Percentiles rank a stretch among this genome's conserved stretches.
phyloP scores from a whole-genome alignment of 345 rosid genomes.

The Hibiscus trionum region DNA sequence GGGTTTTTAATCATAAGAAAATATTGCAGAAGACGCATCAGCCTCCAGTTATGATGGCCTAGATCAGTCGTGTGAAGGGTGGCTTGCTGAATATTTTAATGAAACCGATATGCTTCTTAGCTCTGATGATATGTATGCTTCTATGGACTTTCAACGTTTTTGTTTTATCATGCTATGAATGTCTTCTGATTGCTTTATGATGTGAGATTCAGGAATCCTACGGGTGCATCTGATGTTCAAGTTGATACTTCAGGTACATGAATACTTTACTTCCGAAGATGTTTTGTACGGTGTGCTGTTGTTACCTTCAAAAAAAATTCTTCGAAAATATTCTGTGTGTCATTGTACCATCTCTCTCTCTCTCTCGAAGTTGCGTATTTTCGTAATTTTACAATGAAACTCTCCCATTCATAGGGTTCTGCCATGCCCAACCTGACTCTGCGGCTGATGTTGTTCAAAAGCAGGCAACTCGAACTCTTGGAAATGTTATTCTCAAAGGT shows the following conservation, averaged over 20 bases:
- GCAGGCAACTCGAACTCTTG: conserved; percentile 42
- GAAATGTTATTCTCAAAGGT: conserved; percentile 77
- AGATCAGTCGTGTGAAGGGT: conserved; percentile 57
- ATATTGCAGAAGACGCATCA: conserved; percentile 34
- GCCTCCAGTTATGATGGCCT: conserved; percentile 45
- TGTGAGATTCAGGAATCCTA: conserved; percentile 37
- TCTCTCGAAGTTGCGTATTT: conserved; percentile 31
- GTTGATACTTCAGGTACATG: conserved; percentile 4
- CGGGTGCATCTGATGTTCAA: conserved; percentile 20
- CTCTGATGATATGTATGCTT: conserved; percentile 60
- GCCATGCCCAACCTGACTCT: conserved; percentile 35
- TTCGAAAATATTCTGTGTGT: background rate
- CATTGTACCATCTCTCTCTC: background rate
- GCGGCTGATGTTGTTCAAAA: conserved; percentile 42
- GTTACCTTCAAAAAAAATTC: background rate
- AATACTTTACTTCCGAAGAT: background rate
- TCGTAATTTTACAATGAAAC: background rate
- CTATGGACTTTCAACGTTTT: conserved; percentile 12
- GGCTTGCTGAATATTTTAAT: conserved; percentile 68
- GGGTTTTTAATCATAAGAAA: conserved; percentile 9
- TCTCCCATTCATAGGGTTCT: background rate
- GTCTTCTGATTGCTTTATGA: conserved; percentile 16
- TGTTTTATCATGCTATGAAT: conserved; percentile 4
- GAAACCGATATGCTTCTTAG: conserved; percentile 45
- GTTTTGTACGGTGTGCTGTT: background rate